phyloP scores from a whole-genome alignment of 352 stramenopile genomes.

The Phytopythium helicoides region DNA sequence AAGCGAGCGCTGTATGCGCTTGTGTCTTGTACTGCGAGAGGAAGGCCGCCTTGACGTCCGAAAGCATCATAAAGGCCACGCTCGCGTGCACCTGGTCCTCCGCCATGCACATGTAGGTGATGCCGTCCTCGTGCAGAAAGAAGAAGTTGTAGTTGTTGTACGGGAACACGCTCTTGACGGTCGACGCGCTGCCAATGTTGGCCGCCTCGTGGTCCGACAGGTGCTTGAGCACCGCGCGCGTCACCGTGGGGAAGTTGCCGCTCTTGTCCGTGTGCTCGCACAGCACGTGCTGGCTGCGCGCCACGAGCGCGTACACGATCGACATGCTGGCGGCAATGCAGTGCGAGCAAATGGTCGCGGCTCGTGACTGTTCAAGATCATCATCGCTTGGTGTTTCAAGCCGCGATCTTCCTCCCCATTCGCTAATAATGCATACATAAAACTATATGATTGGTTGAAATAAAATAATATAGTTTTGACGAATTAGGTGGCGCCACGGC shows the following conservation, averaged over 20 bases:
- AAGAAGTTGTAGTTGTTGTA: slow-evolving; percentile 86
- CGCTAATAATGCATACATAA: not conserved
- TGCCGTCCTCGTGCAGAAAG: slow-evolving; percentile 63
- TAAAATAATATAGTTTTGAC: not conserved
- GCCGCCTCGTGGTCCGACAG: slow-evolving; percentile 49
- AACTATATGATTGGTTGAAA: not conserved
- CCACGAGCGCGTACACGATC: slow-evolving; percentile 72
- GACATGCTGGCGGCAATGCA: too few species aligned
- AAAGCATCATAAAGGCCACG: slow-evolving; percentile 72
- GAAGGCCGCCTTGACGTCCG: slow-evolving; percentile 64
- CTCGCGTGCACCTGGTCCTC: slow-evolving; percentile 74
- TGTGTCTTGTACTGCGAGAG: slow-evolving; percentile 60
- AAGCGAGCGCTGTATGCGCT: slow-evolving; percentile 64
- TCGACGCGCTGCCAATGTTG: slow-evolving; percentile 4
- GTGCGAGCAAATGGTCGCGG: not conserved
- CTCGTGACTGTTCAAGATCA: slow-evolving; percentile 1
- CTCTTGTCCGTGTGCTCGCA: slow-evolving; percentile 76
- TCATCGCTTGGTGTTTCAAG: not conserved
- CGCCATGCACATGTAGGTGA: slow-evolving; percentile 86
- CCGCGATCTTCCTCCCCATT: not conserved
- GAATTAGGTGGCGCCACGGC: not conserved
- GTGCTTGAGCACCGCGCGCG: slow-evolving; percentile 70
- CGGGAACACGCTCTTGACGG: slow-evolving; percentile 61
- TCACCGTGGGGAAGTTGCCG: slow-evolving; percentile 77
- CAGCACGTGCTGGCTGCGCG: slow-evolving; percentile 69